Conservation (phyloP, 2,329 filamentous ascomycete species). For the Botryotinia calthae region DNA sequence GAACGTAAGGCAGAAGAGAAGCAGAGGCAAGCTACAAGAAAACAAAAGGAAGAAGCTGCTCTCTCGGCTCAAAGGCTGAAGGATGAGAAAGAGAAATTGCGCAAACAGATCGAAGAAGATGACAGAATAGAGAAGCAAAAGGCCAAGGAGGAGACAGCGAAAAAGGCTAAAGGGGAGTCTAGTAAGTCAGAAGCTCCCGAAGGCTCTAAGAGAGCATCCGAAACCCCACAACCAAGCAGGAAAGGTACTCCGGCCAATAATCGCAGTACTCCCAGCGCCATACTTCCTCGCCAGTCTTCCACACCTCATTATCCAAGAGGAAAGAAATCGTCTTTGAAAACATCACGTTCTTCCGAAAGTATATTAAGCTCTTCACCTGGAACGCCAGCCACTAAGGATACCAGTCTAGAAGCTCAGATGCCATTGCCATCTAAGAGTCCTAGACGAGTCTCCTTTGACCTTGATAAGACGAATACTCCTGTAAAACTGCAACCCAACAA, state of each 20-base stretch:
- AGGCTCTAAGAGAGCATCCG: not conserved
- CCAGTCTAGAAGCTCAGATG: conserved; percentile 30
- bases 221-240: conserved; percentile 4
- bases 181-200: not conserved
- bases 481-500: conserved; percentile 9
- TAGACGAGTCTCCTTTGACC: conserved; percentile 27
- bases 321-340: conserved; percentile 32
- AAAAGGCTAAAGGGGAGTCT: conserved; percentile 13
- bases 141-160: conserved; percentile 19
- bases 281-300: conserved; percentile 28
- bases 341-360: conserved; percentile 26
- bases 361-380: conserved; percentile 30
- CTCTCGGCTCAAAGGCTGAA: conserved; percentile 21
- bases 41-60: conserved; percentile 22
- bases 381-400: conserved; percentile 21
- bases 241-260: conserved; percentile 20
- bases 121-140: conserved; percentile 21
- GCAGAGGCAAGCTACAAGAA: conserved; percentile 18
- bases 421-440: conserved; percentile 25
- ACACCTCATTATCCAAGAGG: conserved; percentile 33
- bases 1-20: conserved; percentile 24
- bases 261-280: conserved; percentile 19
- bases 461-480: conserved; percentile 23
- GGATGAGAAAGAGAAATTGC: conserved; percentile 27
- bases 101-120: conserved; percentile 24